Percentiles rank a stretch among this genome's conserved stretches.
Evolutionary conservation across 2,329 filamentous ascomycete genomes (phyloP).

Genomic region (Onygenales sp.): DNA sequence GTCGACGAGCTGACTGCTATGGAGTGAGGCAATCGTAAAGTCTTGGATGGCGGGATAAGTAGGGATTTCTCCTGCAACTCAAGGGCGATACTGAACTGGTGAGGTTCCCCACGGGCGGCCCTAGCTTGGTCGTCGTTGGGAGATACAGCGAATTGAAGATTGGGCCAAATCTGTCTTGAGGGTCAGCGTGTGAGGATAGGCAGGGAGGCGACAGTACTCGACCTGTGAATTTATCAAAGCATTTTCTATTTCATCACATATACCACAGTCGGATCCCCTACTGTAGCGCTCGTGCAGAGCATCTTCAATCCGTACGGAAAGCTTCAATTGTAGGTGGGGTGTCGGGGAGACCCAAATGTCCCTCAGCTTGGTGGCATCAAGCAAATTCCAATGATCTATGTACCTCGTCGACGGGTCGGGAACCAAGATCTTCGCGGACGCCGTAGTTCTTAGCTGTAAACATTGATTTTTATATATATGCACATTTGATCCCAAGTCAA

Average conservation of each 20-base stretch:
- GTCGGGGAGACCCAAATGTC: conserved; percentile 21
- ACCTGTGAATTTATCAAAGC: neutral
- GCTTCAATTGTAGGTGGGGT: conserved; percentile 18
- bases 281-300: neutral
- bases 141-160: neutral
- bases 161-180: neutral
- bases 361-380: conserved; percentile 5
- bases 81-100: conserved; percentile 3
- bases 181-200: neutral
- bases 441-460: conserved; percentile 13
- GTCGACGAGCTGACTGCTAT: neutral
- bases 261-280: conserved; percentile 8
- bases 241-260: conserved; percentile 10
- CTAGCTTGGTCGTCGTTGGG: neutral
- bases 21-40: neutral
- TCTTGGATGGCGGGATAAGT: neutral
- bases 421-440: conserved; percentile 12
- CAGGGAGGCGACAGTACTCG: conserved; percentile 15
- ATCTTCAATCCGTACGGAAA: conserved; percentile 14
- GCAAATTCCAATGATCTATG: neutral
- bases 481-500: conserved; percentile 7
- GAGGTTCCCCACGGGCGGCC: neutral
- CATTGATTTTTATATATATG: conserved; percentile 8
- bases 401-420: neutral
- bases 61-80: conserved; percentile 2